A percentile compares a stretch with the other conserved stretches of the same genome.
Conservation (phyloP, 352 stramenopile genomes). For the Phytophthora lateralis region DNA sequence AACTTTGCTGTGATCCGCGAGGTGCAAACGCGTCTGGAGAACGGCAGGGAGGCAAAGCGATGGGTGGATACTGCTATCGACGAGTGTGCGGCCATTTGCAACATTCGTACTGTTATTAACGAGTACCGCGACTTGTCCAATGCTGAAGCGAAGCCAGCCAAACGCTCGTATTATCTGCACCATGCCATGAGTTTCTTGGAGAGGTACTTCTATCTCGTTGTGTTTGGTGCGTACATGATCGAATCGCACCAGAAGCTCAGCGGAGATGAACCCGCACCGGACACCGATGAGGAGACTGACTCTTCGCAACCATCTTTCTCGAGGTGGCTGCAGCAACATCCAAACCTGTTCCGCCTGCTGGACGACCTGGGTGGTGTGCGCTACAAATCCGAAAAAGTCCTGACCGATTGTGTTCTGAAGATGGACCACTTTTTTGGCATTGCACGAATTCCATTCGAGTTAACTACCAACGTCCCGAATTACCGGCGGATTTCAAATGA, state of each 20-base stretch:
- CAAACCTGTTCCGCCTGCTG: conserved; percentile 74
- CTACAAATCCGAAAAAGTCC: conserved; percentile 84
- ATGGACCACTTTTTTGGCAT: conserved; percentile 91
- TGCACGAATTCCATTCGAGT: conserved; percentile 59
- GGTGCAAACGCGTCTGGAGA: conserved; percentile 55
- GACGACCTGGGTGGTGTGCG: conserved; percentile 79
- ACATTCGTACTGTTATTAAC: conserved; percentile 82
- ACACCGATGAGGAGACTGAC: conserved; percentile 25
- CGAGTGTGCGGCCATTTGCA: conserved; percentile 70
- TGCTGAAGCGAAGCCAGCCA: conserved; percentile 75
- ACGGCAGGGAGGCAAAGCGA: conserved; percentile 61
- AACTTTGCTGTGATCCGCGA: conserved; percentile 79
- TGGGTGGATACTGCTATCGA: conserved; percentile 84
- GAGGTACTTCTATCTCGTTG: conserved; percentile 89
- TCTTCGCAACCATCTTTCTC: conserved; percentile 58
- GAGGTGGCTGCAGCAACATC: conserved; percentile 81
- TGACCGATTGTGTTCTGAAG: conserved; percentile 86
- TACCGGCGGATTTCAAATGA: conserved; percentile 82
- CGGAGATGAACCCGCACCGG: conserved; percentile 15
- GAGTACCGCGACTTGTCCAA: conserved; percentile 80
- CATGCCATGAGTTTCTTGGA: conserved; percentile 87
- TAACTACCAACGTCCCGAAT: conserved; percentile 83
- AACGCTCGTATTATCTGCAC: conserved; percentile 83
- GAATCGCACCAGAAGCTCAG: conserved; percentile 24
- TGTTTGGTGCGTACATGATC: conserved; percentile 87